phyloP scores from a whole-genome alignment of 805 yeast genomes.

The Sungouiozyma intestinalis region DNA sequence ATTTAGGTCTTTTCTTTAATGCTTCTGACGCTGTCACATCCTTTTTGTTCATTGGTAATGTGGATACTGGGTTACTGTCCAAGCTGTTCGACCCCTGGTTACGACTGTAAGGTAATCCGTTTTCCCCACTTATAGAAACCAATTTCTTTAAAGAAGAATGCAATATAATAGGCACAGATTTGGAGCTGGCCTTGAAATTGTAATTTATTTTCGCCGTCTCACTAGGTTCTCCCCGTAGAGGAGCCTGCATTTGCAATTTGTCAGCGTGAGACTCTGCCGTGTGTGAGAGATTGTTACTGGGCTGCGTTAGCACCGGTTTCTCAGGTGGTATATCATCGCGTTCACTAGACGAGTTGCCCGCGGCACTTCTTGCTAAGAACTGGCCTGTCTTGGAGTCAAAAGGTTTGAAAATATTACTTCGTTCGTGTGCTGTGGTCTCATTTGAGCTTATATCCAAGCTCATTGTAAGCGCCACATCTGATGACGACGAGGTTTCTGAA shows the following conservation, averaged over 20 bases:
- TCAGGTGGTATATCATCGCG: slow-evolving; percentile 5
- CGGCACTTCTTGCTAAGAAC: slow-evolving; percentile 11
- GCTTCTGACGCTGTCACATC: neutral
- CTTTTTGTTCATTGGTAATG: neutral
- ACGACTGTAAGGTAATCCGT: neutral
- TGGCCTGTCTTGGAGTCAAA: slow-evolving; percentile 26
- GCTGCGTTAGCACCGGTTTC: neutral
- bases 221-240: neutral
- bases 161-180: slow-evolving; percentile 26
- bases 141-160: slow-evolving; percentile 25
- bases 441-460: neutral
- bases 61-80: neutral
- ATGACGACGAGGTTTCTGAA: neutral
- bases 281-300: no score
- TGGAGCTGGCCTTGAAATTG: slow-evolving; percentile 22
- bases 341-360: neutral
- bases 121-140: slow-evolving; percentile 5
- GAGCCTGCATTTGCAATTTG: neutral
- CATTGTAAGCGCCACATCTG: slow-evolving; percentile 1
- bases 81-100: neutral
- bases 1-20: slow-evolving; percentile 1
- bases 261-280: no score
- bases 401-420: slow-evolving; percentile 18
- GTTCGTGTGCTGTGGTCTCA: slow-evolving; percentile 1
- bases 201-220: slow-evolving; percentile 4